A percentile compares a stretch with the other conserved stretches of the same genome.
Evolutionary conservation across 2,329 filamentous ascomycete species (phyloP).

Genomic region (Immersiporthe knoxdaviesiana): DNA sequence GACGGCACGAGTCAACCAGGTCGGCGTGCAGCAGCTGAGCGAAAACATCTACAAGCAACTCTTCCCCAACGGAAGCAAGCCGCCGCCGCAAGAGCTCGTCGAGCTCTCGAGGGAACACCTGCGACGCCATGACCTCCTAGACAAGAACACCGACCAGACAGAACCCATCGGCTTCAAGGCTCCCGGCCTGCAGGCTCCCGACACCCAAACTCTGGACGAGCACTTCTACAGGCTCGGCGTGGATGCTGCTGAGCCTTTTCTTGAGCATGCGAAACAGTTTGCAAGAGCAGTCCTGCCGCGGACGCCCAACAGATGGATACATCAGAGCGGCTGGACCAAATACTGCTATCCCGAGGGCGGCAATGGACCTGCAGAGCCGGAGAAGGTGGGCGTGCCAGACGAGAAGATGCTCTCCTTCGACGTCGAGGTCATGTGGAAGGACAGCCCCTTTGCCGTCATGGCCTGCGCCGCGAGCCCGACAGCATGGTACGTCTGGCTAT

Average conservation of each 20-base stretch:
- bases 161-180: conserved; percentile 84
- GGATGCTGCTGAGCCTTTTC: conserved; percentile 84
- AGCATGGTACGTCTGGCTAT: conserved; percentile 97
- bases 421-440: conserved; percentile 95
- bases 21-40: conserved; percentile 93
- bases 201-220: conserved; percentile 73
- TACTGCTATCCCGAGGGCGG: conserved; percentile 84
- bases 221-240: conserved; percentile 89
- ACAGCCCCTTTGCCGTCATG: conserved; percentile 92
- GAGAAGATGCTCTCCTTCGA: conserved; percentile 89
- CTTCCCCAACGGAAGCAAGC: conserved; percentile 63
- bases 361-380: conserved; percentile 46
- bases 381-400: conserved; percentile 74
- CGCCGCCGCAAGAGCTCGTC: conserved; percentile 73
- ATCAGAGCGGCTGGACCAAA: conserved; percentile 89
- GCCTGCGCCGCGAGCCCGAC: conserved; percentile 88
- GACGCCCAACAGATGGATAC: conserved; percentile 73
- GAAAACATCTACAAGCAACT: conserved; percentile 80
- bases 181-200: conserved; percentile 71
- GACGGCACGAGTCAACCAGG: conserved; percentile 80
- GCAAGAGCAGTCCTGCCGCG: conserved; percentile 62
- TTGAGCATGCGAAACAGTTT: conserved; percentile 76
- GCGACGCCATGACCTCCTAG: conserved; percentile 80
- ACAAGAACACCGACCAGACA: conserved; percentile 81
- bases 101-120: conserved; percentile 82